phyloP scores from a whole-genome alignment of 768 basidiomycete species.

The Collybia mongolica region DNA sequence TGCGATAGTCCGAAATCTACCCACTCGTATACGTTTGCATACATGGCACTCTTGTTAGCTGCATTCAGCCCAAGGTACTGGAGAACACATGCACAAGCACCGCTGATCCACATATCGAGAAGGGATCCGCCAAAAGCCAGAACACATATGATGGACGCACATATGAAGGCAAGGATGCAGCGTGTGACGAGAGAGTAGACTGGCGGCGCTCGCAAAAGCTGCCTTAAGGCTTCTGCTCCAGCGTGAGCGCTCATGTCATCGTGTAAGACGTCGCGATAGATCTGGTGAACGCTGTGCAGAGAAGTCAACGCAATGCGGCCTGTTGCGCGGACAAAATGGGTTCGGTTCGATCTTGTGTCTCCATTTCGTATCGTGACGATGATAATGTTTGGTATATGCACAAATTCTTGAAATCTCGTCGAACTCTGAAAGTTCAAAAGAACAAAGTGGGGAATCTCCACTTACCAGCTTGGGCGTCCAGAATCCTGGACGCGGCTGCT shows the following conservation, averaged over 20 bases:
- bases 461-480: slow-evolving; percentile 69
- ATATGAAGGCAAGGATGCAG: slow-evolving; percentile 74
- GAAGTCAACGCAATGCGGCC: slow-evolving; percentile 81
- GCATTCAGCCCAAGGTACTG: slow-evolving; percentile 82
- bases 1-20: slow-evolving; percentile 22
- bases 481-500: slow-evolving; percentile 70
- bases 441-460: neutral
- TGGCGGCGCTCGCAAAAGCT: slow-evolving; percentile 60
- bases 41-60: slow-evolving; percentile 83
- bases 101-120: slow-evolving; percentile 83
- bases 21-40: slow-evolving; percentile 95
- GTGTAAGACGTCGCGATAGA: slow-evolving; percentile 86
- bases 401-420: slow-evolving; percentile 51
- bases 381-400: slow-evolving; percentile 76
- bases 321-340: slow-evolving; percentile 82
- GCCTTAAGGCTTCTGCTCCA: slow-evolving; percentile 66
- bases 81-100: slow-evolving; percentile 62
- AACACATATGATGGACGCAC: slow-evolving; percentile 79
- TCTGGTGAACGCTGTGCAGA: slow-evolving; percentile 76
- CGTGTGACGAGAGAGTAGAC: slow-evolving; percentile 68
- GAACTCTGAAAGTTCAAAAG: neutral
- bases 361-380: slow-evolving; percentile 83
- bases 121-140: slow-evolving; percentile 80
- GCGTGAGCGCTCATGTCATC: slow-evolving; percentile 75
- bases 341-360: slow-evolving; percentile 66